Evolutionary conservation across 306 rosid genomes (phyloP), one percentile per base, ranked within the genome.

Genomic region (Albizia julibrissin): DNA sequence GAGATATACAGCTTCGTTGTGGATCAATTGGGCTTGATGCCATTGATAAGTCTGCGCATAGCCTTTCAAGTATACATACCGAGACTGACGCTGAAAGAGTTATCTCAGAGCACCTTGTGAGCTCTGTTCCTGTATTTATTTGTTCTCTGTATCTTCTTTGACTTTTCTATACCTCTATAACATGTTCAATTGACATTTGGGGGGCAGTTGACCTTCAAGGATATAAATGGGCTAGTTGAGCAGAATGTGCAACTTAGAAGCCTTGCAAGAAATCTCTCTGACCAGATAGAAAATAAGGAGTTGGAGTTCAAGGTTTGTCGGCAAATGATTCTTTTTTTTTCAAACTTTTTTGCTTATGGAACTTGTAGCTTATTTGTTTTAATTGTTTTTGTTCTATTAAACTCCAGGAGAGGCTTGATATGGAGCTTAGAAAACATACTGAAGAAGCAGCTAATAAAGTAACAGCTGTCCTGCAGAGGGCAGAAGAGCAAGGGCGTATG

Each of bases 401-500:
- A 74, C 79, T 84, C 71, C 75, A 94, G 99, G 97, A 90, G 70
- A 91, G 85, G 29, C 86, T 93, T 74, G 97, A 91, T 85, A 69
- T 84, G 86, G 96, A 95, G 86, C 91, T 92, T 77, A 93, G 85
- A 86, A 92, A 81, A 56, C 92, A 89, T 74, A 89, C 89, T 9
- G 93, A 93, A 29, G 94, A 92, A 86, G 93, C 97, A 49, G 90
- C 97, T 58, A 85, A 92, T 67, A 92, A 89, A 89, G 98, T 95
- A 75, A 88, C 86, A 6, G 94, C 94, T 76, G 99, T 95, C 31
- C 84, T 95, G 69, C 89, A 88, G 82, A 95, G 98, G 85, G 98
- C 98, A 71, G 96, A 95, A 87, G 96, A 92, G 77, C 99, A 95
- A 84, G 97, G 92, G 56, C 84, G 42, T 80, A 95, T 95, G 99